Evolutionary conservation across 2,329 filamentous ascomycete species (phyloP).

Genomic region (Ustilaginoidea virens): DNA sequence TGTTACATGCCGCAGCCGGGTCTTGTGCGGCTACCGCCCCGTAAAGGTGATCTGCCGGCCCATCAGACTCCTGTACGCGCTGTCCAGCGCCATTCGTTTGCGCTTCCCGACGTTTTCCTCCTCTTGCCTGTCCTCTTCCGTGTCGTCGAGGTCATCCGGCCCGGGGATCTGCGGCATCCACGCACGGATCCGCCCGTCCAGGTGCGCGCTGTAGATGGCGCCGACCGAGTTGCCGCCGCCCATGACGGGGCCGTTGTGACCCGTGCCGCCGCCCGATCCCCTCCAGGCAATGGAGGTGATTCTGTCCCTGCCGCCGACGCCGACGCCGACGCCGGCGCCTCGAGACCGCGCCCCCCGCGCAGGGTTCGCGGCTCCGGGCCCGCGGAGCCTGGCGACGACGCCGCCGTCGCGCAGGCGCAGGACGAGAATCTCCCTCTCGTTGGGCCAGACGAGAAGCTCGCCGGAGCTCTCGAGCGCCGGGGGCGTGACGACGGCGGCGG

Average conservation of each 20-base stretch:
- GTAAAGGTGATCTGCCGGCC: conserved; percentile 53
- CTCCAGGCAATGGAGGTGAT: conserved; percentile 67
- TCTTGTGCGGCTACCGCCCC: conserved; percentile 6
- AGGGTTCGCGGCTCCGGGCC: conserved; percentile 39
- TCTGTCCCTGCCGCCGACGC: conserved; percentile 33
- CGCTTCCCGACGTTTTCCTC: conserved; percentile 32
- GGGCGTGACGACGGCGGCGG: conserved; percentile 49
- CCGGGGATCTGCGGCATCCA: conserved; percentile 53
- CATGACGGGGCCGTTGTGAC: conserved; percentile 43
- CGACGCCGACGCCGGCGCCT: background rate
- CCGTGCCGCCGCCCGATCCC: conserved; percentile 41
- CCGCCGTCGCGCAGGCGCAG: conserved; percentile 68
- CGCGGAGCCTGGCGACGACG: conserved; percentile 54
- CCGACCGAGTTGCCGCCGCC: conserved; percentile 36
- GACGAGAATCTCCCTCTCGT: conserved; percentile 63
- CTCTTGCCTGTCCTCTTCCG: conserved; percentile 24
- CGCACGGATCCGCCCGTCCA: conserved; percentile 67
- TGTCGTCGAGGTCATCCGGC: conserved; percentile 31
- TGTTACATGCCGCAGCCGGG: no score
- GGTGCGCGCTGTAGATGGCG: conserved; percentile 63
- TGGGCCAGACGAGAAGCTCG: conserved; percentile 67
- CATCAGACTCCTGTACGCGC: conserved; percentile 66
- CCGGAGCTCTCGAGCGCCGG: conserved; percentile 36
- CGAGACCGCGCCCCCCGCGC: no score
- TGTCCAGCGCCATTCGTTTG: conserved; percentile 66